Base-by-base conservation (phyloP, 2,329 filamentous ascomycete genomes). In the Penicillium sp. region DNA sequence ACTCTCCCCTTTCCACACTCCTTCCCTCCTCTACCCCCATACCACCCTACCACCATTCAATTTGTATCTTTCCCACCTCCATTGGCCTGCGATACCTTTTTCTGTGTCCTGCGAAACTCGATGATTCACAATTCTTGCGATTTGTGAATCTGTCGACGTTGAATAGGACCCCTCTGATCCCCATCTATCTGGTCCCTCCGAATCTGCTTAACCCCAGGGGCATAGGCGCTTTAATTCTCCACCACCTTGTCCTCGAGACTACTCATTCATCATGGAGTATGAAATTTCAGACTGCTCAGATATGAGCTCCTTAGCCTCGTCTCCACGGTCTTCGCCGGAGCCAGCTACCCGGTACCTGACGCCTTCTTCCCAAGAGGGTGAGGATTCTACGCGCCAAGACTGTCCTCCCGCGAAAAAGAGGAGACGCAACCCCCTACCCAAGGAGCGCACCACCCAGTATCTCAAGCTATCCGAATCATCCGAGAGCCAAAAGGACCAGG, bases 321-420 rank as follows among this genome's bases (percentile, higher is more conserved):
- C 75, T 19, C 73, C 75, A 16, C 65, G 65, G 51, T 67, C 75
- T 35, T 75, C 76, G 44, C 69, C 73, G 21, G 70, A 64, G 37
- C 61, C 62, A 6, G 55, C 33, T 7, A 11, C 44, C 5, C 67
- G 75, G 72, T 65, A 72, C 72, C 55, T 78, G 57, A 76, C 78
- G 58, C 74, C 78, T 53, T 77, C 75, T 45, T 79, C 78, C 16
- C 75, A 77, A 62, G 72, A 72, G 51, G 63, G 66, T 60, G 70
- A 75, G 64, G 64, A 66, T 68, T 70, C 65, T 59, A 72, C 65
- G 72, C 76, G 77, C 70, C 81, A 84, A 72, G 81, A 82, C 71
- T 87, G 90, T 67, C 86, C 87, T 37, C 89, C 91, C 31, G 80
- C 87, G 54, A 96, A 96, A 81, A 89, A 89, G 75, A 87, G 90